Evolutionary conservation across 2,329 filamentous ascomycete species (phyloP), one percentile per base, ranked within the genome.

Genomic region (Neofusicoccum ribis): DNA sequence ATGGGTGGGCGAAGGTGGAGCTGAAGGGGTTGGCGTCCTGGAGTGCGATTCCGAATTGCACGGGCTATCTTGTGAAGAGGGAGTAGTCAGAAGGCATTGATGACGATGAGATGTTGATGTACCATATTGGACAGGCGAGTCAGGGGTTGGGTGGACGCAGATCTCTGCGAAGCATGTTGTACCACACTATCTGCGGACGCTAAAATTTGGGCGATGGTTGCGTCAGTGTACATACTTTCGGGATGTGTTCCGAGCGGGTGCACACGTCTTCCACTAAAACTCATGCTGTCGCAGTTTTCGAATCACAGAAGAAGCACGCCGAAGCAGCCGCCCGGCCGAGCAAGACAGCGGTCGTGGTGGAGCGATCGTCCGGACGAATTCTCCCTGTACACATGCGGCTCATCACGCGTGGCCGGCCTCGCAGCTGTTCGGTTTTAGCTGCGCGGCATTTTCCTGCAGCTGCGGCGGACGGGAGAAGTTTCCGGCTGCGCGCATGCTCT

Each of bases 1-100:
- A 60, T 39, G 78, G 81, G 15, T 86, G 84, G 84, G 80, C 79
- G 43, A 75, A 73, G 66, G 76, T 83, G 56, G 77, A 83, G n/a
- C 65, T 86, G 68, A 77, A 83, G 69, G 73, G 73, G 66, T 72
- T 76, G 37, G 68, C 70, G 3, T 60, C 71, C 0, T 71, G 71
- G 46, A 70, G 71, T 60, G 67, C 69, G 6, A 65, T 79, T 52
- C 76, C 77, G 1, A 74, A 74, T 31, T 68, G 77, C n/a, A 76
- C 78, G 5, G 77, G 77, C 0, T 73, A 76, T 67, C 60, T 78
- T 69, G 69, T 72, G 15, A 78, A 78, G 70, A 76, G 70, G 66
- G 62, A 44, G 27, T 65, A 61, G 50, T n/a, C 14, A 34, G 36
- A 34, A 23, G 34, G 34, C 20, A 41, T 31, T 46, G 23, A 3